Percentiles rank a stretch among this genome's conserved stretches.
These are phyloP conservation scores for Trifolium fragiferum DNA, from an alignment of 306 rosid genomes.

Conservation along the genomic window DNA sequence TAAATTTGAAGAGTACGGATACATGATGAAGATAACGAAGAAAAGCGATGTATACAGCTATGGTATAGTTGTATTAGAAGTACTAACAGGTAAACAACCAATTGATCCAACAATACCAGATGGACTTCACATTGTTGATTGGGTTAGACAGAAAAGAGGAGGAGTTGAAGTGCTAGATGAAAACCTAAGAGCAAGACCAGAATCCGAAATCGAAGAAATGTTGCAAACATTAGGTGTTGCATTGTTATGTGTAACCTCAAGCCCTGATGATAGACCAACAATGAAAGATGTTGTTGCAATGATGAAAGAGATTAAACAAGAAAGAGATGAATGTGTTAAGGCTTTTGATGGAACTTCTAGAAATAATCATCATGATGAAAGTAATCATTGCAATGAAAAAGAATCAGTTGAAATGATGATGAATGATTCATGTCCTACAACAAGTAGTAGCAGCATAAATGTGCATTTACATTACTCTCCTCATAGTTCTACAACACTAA, in stretches of 20 bases:
- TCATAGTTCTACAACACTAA: constrained; percentile 47
- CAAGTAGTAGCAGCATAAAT: constrained; percentile 48
- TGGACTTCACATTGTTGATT: constrained; percentile 86
- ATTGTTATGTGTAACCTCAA: constrained; percentile 72
- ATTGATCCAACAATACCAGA: constrained; percentile 91
- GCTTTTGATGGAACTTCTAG: constrained; percentile 49
- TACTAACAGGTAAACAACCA: constrained; percentile 86
- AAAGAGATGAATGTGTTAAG: constrained; percentile 60
- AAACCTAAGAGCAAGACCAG: constrained; percentile 61
- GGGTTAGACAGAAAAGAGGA: constrained; percentile 72
- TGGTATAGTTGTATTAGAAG: constrained; percentile 79
- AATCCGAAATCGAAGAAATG: constrained; percentile 68
- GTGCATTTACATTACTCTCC: constrained; percentile 48
- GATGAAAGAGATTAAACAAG: constrained; percentile 75
- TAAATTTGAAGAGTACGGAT: constrained; percentile 72
- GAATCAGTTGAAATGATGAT: constrained; percentile 38
- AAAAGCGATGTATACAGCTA: constrained; percentile 93
- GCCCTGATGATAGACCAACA: constrained; percentile 75
- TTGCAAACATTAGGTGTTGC: constrained; percentile 87
- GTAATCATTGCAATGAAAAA: constrained; percentile 35
- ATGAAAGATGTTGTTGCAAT: constrained; percentile 90
- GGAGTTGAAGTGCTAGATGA: constrained; percentile 60
- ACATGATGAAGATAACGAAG: constrained; percentile 89
- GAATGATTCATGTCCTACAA: constrained; percentile 36
- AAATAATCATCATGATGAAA: constrained; percentile 50